phyloP scores from a whole-genome alignment of 352 stramenopile species.

The Globisporangium camurandrum region DNA sequence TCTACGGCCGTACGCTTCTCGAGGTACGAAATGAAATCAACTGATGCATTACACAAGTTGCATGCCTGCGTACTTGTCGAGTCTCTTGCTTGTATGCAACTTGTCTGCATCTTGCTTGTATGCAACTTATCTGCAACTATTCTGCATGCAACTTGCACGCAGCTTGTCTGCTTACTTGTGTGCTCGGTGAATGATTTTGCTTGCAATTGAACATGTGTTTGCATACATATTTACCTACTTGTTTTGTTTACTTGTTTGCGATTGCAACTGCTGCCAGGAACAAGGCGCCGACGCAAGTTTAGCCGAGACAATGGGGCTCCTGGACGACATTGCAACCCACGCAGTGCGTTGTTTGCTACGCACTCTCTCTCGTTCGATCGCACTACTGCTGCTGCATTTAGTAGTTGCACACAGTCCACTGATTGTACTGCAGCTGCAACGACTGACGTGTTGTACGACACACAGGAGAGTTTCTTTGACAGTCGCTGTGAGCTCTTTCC shows the following conservation, averaged over 20 bases:
- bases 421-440: neutral
- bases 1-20: slow-evolving; percentile 41
- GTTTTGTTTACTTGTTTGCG: neutral
- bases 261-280: slow-evolving; percentile 14
- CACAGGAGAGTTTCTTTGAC: slow-evolving; percentile 16
- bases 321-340: slow-evolving; percentile 19
- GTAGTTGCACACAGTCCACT: too few species aligned
- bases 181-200: too few species aligned
- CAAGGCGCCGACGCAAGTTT: slow-evolving; percentile 14
- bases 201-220: too few species aligned
- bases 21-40: slow-evolving; percentile 27
- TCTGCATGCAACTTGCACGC: too few species aligned
- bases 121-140: too few species aligned
- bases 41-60: too few species aligned
- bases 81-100: too few species aligned
- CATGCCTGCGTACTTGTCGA: too few species aligned
- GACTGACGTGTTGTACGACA: neutral
- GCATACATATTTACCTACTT: too few species aligned
- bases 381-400: too few species aligned
- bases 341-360: slow-evolving; percentile 2
- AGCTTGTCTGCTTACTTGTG: too few species aligned
- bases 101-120: too few species aligned
- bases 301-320: slow-evolving; percentile 9
- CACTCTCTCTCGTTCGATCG: neutral
- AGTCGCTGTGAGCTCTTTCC: slow-evolving; percentile 18